Percentiles rank a stretch among this genome's conserved stretches.
phyloP scores from a whole-genome alignment of 148 eudicot species.

The Arctostaphylos glauca region DNA sequence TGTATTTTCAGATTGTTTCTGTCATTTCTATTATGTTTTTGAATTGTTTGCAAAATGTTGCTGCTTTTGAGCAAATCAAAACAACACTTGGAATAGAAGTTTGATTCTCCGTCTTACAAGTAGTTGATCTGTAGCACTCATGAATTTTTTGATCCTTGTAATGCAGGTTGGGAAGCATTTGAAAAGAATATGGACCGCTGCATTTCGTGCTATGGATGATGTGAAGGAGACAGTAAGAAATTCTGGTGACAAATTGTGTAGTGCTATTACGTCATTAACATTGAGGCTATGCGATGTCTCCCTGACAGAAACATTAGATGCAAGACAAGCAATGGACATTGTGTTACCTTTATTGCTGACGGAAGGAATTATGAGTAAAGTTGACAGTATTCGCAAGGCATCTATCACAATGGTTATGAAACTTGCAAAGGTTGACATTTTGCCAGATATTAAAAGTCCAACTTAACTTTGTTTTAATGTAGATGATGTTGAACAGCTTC shows the following conservation, averaged over 20 bases:
- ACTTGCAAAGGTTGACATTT: conserved; percentile 76
- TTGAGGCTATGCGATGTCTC: conserved; percentile 86
- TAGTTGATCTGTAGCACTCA: background rate
- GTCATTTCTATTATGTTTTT: background rate
- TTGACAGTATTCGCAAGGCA: conserved; percentile 87
- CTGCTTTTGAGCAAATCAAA: background rate
- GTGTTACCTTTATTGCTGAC: conserved; percentile 84
- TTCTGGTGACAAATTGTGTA: conserved; percentile 90
- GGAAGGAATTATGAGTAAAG: conserved; percentile 98
- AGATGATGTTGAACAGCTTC: background rate
- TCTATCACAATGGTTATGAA: conserved; percentile 89
- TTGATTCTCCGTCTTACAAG: background rate
- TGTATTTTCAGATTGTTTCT: background rate
- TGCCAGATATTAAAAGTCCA: background rate
- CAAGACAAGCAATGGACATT: conserved; percentile 75
- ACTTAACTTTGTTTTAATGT: background rate
- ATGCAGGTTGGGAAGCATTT: conserved; percentile 75
- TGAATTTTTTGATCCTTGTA: conserved; percentile 6
- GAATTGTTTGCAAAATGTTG: background rate
- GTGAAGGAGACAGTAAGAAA: conserved; percentile 92
- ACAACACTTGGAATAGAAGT: background rate
- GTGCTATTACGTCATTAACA: conserved; percentile 71
- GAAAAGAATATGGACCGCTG: conserved; percentile 69
- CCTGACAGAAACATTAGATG: conserved; percentile 68
- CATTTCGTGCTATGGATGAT: conserved; percentile 99